Conservation (phyloP, 495 filamentous ascomycete genomes). For the Articulospora tetracladia region DNA sequence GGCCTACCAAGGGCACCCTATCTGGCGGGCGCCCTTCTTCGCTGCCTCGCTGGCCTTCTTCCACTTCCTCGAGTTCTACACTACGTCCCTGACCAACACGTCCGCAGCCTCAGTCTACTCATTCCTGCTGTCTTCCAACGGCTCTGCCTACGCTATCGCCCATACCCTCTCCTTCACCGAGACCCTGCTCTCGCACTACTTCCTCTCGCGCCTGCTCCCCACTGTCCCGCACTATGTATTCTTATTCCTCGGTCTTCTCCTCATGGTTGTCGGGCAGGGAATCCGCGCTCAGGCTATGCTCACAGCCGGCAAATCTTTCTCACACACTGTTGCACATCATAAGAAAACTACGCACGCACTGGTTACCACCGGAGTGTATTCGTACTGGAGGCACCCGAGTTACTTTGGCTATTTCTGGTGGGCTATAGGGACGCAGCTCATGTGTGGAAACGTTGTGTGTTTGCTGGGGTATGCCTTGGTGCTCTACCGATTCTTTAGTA, state of each 20-base stretch:
- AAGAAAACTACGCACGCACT: constrained; percentile 66
- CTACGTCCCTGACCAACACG: constrained; percentile 81
- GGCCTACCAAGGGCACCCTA: constrained; percentile 36
- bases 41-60: constrained; percentile 70
- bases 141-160: constrained; percentile 78
- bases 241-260: constrained; percentile 50
- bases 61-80: constrained; percentile 95
- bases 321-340: constrained; percentile 72
- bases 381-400: constrained; percentile 70
- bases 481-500: constrained; percentile 79
- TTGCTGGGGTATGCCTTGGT: constrained; percentile 68
- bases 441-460: constrained; percentile 80
- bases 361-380: constrained; percentile 69
- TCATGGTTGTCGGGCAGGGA: constrained; percentile 70
- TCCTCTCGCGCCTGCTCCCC: constrained; percentile 46
- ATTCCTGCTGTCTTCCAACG: constrained; percentile 85
- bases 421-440: constrained; percentile 89
- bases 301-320: constrained; percentile 88
- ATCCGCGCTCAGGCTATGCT: constrained; percentile 78
- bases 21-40: constrained; percentile 88
- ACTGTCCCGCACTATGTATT: constrained; percentile 30
- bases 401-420: constrained; percentile 99
- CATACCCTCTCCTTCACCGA: constrained; percentile 72
- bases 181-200: constrained; percentile 57
- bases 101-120: constrained; percentile 61